phyloP scores from a whole-genome alignment of 371 early-diverging fungal species.

The Haplosporangium sp. region DNA sequence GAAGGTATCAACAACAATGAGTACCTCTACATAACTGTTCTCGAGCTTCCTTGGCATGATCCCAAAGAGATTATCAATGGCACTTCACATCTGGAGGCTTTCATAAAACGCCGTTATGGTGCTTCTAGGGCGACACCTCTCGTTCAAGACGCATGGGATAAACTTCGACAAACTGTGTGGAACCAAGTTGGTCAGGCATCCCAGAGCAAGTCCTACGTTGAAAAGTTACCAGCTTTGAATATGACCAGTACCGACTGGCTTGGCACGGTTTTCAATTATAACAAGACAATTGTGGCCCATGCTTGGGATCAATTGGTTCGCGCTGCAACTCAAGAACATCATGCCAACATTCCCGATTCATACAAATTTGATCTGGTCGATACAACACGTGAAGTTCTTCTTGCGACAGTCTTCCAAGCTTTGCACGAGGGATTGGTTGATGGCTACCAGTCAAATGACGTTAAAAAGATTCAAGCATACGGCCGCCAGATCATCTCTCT shows the following conservation, averaged over 20 bases:
- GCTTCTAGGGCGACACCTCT: slow-evolving; percentile 18
- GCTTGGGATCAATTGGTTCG: slow-evolving; percentile 41
- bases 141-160: slow-evolving; percentile 32
- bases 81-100: slow-evolving; percentile 18
- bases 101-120: slow-evolving; percentile 47
- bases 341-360: slow-evolving; percentile 13
- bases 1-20: slow-evolving; percentile 54
- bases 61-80: slow-evolving; percentile 29
- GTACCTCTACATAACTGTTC: slow-evolving; percentile 27
- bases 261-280: slow-evolving; percentile 38
- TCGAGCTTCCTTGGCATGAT: slow-evolving; percentile 36
- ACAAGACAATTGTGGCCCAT: slow-evolving; percentile 36
- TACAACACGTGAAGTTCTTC: slow-evolving; percentile 43
- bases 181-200: slow-evolving; percentile 14
- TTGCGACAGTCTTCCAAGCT: slow-evolving; percentile 29
- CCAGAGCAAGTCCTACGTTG: slow-evolving; percentile 39
- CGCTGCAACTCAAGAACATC: slow-evolving; percentile 14
- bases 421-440: slow-evolving; percentile 28
- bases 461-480: slow-evolving; percentile 19
- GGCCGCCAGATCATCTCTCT: slow-evolving; percentile 28
- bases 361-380: slow-evolving; percentile 51
- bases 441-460: slow-evolving; percentile 23
- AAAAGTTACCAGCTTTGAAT: slow-evolving; percentile 32
- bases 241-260: slow-evolving; percentile 30
- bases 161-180: slow-evolving; percentile 45